These are phyloP conservation scores for Vitis hybrid DNA, from an alignment of 177 flowering plant species.

Conservation along the genomic window DNA sequence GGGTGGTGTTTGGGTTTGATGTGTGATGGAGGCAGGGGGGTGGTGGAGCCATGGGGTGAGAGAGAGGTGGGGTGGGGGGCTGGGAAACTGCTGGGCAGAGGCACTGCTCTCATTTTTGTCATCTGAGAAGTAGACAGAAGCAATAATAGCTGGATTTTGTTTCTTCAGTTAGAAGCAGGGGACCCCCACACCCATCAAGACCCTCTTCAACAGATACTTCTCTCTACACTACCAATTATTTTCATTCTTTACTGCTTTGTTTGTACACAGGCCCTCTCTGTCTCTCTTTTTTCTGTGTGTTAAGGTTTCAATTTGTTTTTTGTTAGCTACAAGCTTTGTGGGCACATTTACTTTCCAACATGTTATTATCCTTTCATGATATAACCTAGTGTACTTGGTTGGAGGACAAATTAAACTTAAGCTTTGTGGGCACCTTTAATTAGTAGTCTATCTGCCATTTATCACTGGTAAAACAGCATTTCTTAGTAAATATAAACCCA, in stretches of 20 bases:
- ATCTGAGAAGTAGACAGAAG: slow-evolving; percentile 56
- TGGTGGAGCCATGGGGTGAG: slow-evolving; percentile 1
- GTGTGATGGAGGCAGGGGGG: neutral
- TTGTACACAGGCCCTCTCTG: slow-evolving; percentile 7
- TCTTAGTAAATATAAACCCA: neutral
- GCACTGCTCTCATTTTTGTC: slow-evolving; percentile 51
- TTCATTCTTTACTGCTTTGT: slow-evolving; percentile 22
- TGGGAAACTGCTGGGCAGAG: slow-evolving; percentile 30
- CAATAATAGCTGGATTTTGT: slow-evolving; percentile 63
- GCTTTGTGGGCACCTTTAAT: too few relatives aligned
- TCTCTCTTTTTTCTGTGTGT: neutral
- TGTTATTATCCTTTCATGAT: neutral
- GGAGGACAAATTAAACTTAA: neutral
- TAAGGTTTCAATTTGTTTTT: neutral
- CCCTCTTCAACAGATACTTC: slow-evolving; percentile 8
- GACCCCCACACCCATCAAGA: slow-evolving; percentile 23
- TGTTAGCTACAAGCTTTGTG: neutral
- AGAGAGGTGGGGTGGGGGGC: slow-evolving; percentile 14
- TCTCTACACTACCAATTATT: slow-evolving; percentile 20
- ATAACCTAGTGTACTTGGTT: neutral
- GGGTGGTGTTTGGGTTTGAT: neutral
- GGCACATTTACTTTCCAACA: neutral
- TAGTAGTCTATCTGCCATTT: too few relatives aligned
- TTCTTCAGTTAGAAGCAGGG: slow-evolving; percentile 49
- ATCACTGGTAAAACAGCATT: neutral